Percentiles rank a stretch among this genome's conserved stretches.
Conservation (phyloP, 257 asterid species). For the Solanum chilense region DNA sequence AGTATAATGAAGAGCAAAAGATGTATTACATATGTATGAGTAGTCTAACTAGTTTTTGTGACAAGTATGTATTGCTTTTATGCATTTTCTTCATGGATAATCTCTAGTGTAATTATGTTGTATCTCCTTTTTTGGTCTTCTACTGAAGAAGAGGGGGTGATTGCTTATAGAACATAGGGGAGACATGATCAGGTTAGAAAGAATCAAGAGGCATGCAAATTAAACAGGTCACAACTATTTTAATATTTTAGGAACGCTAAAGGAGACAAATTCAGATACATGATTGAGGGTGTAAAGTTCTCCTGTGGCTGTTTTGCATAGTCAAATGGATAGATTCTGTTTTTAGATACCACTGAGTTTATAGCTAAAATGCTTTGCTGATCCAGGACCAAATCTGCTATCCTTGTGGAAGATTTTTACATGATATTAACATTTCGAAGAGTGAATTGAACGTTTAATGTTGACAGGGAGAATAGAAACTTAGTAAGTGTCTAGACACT, state of each 20-base stretch:
- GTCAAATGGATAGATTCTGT: background rate
- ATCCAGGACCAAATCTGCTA: background rate
- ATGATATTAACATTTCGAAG: background rate
- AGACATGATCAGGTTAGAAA: background rate
- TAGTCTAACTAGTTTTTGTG: background rate
- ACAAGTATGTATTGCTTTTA: background rate
- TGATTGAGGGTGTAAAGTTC: background rate
- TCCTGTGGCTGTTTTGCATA: background rate
- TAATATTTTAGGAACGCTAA: background rate
- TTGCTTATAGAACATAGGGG: background rate
- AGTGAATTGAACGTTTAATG: background rate
- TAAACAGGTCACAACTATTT: background rate
- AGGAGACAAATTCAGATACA: background rate
- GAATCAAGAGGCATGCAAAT: background rate
- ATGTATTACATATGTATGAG: background rate
- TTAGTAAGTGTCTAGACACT: background rate
- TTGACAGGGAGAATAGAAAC: background rate
- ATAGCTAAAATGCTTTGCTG: background rate
- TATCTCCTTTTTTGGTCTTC: background rate
- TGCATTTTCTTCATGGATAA: background rate
- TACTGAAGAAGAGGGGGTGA: background rate
- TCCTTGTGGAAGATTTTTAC: background rate
- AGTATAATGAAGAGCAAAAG: background rate
- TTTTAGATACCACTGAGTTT: background rate
- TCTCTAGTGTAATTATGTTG: background rate